Evolutionary conservation across 331 rosid genomes (phyloP).

Genomic region (Malus hybrid): DNA sequence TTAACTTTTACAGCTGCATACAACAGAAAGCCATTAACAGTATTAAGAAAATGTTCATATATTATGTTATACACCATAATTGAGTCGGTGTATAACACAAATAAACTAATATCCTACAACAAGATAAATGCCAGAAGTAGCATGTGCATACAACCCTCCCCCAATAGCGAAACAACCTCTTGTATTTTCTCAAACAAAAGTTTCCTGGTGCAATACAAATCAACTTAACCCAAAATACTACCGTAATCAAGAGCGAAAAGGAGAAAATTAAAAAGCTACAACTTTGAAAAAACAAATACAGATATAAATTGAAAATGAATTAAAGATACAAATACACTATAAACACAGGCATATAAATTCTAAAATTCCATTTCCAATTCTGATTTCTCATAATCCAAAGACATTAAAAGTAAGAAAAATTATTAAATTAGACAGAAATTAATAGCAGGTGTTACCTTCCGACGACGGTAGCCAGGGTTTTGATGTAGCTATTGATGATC

Average conservation of each 20-base stretch:
- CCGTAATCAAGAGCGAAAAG: no score
- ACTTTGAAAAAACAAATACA: no score
- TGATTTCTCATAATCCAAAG: background rate
- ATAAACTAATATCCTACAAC: background rate
- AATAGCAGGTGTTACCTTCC: conserved; percentile 44
- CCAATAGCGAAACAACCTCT: background rate
- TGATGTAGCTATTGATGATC: conserved; percentile 65
- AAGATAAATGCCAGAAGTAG: background rate
- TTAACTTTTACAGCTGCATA: no score
- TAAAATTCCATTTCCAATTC: background rate
- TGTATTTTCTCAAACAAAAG: background rate
- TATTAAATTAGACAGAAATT: background rate
- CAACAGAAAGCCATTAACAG: no score
- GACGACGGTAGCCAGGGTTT: conserved; percentile 53
- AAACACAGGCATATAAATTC: no score
- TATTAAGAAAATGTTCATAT: no score
- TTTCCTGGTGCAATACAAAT: background rate
- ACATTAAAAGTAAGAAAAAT: background rate
- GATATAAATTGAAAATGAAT: no score
- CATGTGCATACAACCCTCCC: background rate
- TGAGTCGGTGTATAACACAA: background rate
- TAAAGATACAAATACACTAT: no score
- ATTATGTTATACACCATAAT: background rate
- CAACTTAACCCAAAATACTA: background rate
- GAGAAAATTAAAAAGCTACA: no score